A percentile compares a stretch with the other conserved stretches of the same genome.
These are phyloP conservation scores for Emmonsia crescens DNA, from an alignment of 2,329 filamentous ascomycete genomes.

Conservation along the genomic window DNA sequence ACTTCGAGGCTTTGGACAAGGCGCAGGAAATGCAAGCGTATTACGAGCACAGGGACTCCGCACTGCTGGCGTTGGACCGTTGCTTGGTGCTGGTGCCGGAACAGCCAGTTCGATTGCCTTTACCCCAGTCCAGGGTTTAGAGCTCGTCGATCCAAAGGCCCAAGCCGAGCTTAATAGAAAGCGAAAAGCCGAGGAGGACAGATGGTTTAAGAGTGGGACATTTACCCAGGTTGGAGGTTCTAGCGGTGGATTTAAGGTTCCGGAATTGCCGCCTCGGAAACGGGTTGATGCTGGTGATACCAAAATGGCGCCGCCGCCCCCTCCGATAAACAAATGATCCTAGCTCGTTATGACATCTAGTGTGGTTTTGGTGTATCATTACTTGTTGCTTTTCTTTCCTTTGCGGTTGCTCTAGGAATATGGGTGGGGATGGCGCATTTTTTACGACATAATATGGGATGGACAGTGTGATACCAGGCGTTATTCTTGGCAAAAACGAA, in stretches of 20 bases:
- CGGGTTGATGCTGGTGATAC: slow-evolving; percentile 55
- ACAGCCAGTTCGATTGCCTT: slow-evolving; percentile 84
- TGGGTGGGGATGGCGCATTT: slow-evolving; percentile 3
- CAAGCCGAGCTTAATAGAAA: slow-evolving; percentile 81
- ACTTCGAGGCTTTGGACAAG: slow-evolving; percentile 64
- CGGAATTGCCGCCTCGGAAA: slow-evolving; percentile 62
- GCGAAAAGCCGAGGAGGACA: slow-evolving; percentile 84
- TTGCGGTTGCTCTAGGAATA: slow-evolving; percentile 1
- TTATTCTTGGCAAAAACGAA: not conserved
- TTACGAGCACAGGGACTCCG: slow-evolving; percentile 70
- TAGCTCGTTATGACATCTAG: not conserved
- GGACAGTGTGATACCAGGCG: not conserved
- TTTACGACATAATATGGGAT: not conserved
- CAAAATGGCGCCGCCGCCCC: slow-evolving; percentile 41
- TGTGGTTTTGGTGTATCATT: not conserved
- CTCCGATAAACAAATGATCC: slow-evolving; percentile 19
- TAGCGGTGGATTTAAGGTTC: slow-evolving; percentile 59
- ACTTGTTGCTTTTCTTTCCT: not conserved
- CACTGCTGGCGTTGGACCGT: slow-evolving; percentile 68
- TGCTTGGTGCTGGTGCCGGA: slow-evolving; percentile 52
- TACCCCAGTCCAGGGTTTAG: slow-evolving; percentile 85
- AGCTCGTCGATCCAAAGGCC: slow-evolving; percentile 88
- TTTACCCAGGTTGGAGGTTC: slow-evolving; percentile 69
- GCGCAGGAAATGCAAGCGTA: slow-evolving; percentile 51
- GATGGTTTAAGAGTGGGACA: slow-evolving; percentile 95